Percentiles rank a stretch among this genome's conserved stretches.
Evolutionary conservation across 371 early-diverging fungal genomes (phyloP).

Genomic region (Mucor piriformis): DNA sequence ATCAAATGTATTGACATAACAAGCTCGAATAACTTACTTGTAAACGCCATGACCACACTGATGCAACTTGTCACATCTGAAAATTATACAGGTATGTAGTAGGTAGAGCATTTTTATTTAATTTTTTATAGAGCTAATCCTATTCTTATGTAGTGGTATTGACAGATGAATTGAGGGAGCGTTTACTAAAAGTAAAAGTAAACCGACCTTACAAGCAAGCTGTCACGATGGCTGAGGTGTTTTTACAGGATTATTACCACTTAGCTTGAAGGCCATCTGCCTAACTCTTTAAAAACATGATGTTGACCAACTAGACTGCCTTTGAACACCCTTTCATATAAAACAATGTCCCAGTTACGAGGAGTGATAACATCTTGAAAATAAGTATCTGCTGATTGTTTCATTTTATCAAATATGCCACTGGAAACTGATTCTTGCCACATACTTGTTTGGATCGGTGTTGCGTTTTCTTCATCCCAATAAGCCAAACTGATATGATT

Average conservation of each 20-base stretch:
- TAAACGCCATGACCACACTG: slow-evolving; percentile 47
- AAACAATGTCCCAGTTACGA: slow-evolving; percentile 36
- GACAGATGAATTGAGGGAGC: slow-evolving; percentile 19
- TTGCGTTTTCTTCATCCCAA: slow-evolving; percentile 44
- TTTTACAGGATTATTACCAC: slow-evolving; percentile 37
- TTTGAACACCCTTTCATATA: slow-evolving; percentile 29
- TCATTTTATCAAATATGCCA: slow-evolving; percentile 21
- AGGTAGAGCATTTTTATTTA: not conserved
- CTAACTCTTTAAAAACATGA: slow-evolving; percentile 31
- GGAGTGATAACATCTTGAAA: not conserved
- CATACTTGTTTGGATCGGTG: slow-evolving; percentile 5
- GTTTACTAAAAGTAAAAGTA: slow-evolving; percentile 2
- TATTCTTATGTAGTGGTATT: slow-evolving; percentile 1
- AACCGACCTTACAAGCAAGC: not conserved
- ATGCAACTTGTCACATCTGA: slow-evolving; percentile 36
- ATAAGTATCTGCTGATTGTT: slow-evolving; percentile 12
- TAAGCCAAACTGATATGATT: slow-evolving; percentile 49
- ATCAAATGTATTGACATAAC: slow-evolving; percentile 20
- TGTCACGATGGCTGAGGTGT: slow-evolving; percentile 29
- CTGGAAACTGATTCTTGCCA: slow-evolving; percentile 4
- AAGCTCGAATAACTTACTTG: slow-evolving; percentile 22
- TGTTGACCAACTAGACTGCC: slow-evolving; percentile 21
- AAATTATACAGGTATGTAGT: slow-evolving; percentile 17
- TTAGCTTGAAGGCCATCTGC: slow-evolving; percentile 13
- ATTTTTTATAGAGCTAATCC: not conserved